These are phyloP conservation scores for Craspedostauros australis DNA, from an alignment of 108 stramenopile species.

Conservation along the genomic window DNA sequence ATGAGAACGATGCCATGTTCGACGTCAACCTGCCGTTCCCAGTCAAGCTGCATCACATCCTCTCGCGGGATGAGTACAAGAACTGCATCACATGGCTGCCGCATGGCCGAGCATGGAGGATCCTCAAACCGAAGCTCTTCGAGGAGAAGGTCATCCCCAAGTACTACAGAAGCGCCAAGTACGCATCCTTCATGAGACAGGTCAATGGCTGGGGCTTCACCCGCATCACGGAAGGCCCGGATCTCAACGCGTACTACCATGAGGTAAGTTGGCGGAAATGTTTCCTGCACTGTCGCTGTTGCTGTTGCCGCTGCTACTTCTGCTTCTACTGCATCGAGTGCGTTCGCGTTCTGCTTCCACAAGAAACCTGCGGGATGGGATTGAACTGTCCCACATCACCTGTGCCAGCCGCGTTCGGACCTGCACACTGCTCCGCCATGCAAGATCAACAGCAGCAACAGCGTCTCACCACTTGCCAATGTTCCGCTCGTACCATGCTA, in stretches of 20 bases:
- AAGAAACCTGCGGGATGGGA: background rate
- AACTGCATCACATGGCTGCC: conserved; percentile 37
- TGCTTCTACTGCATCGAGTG: background rate
- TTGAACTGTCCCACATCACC: too few relatives aligned
- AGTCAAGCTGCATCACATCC: conserved; percentile 36
- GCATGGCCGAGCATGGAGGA: conserved; percentile 38
- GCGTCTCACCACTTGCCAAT: too few relatives aligned
- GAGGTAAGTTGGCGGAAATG: conserved; percentile 10
- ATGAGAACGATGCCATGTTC: background rate
- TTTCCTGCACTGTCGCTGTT: background rate
- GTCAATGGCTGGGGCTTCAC: conserved; percentile 41
- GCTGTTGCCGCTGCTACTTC: background rate
- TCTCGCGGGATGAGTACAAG: conserved; percentile 26
- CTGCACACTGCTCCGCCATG: too few relatives aligned
- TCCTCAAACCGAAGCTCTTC: conserved; percentile 27
- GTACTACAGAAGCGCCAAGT: conserved; percentile 30
- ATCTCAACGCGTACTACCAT: conserved; percentile 37
- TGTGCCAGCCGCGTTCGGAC: too few relatives aligned
- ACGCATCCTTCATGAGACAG: conserved; percentile 44
- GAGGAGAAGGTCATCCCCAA: conserved; percentile 30
- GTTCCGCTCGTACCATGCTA: too few relatives aligned
- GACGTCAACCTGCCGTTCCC: conserved; percentile 36
- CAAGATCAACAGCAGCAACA: too few relatives aligned
- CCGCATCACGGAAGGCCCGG: conserved; percentile 27
- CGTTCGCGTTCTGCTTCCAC: background rate